Evolutionary conservation across 345 rosid genomes (phyloP).

Genomic region (Ailanthus altissimus): DNA sequence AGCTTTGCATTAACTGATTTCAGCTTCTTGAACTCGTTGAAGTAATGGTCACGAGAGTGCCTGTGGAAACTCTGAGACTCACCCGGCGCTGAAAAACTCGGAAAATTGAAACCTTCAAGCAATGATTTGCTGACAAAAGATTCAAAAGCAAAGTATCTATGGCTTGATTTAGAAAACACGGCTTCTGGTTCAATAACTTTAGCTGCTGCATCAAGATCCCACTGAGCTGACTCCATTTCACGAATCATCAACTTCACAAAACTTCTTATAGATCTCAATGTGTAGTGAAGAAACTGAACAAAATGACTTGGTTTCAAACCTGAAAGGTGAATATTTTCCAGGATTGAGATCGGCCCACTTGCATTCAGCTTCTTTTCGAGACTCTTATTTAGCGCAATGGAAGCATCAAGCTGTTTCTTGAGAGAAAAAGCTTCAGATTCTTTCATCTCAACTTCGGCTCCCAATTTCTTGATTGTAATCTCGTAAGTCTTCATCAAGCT

Average conservation of each 20-base stretch:
- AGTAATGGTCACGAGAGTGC: conserved; percentile 6
- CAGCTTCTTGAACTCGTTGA: conserved; percentile 43
- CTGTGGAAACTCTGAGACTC: conserved; percentile 40
- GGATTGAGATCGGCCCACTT: conserved; percentile 58
- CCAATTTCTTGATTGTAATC: conserved; percentile 75
- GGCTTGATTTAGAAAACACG: conserved; percentile 45
- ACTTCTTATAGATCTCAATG: conserved; percentile 56
- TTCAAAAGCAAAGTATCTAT: conserved; percentile 64
- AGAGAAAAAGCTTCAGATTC: conserved; percentile 39
- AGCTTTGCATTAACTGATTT: conserved; percentile 46
- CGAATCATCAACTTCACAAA: conserved; percentile 67
- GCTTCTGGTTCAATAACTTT: conserved; percentile 53
- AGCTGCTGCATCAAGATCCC: conserved; percentile 86
- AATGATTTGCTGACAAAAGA: conserved; percentile 70
- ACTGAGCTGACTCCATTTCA: conserved; percentile 77
- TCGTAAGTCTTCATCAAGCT: conserved; percentile 83
- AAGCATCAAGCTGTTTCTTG: conserved; percentile 39
- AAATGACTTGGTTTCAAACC: conserved; percentile 50
- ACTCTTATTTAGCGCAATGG: conserved; percentile 43
- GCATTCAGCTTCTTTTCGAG: conserved; percentile 65
- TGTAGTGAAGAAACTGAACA: conserved; percentile 52
- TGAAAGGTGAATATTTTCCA: conserved; percentile 48
- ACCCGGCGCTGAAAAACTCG: conserved; percentile 32
- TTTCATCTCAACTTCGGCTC: conserved; percentile 48
- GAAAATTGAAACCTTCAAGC: conserved; percentile 64